Evolutionary conservation across 495 filamentous ascomycete species (phyloP).

Genomic region (Neohortaea acidophila): DNA sequence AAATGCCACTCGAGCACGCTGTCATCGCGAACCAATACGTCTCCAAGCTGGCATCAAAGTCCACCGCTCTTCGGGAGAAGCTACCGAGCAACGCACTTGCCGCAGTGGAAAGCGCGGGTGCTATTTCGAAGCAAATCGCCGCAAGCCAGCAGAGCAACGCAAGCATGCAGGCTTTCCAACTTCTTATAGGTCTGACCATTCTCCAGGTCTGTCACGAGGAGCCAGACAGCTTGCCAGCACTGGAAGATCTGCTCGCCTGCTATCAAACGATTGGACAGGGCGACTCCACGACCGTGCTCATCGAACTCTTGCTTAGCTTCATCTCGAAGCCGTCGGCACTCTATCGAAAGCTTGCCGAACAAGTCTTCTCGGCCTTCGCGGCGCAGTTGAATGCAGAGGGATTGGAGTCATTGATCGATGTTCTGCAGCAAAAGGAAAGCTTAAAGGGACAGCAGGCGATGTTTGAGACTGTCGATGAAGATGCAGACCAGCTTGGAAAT

Average conservation of each 20-base stretch:
- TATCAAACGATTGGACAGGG: constrained; percentile 46
- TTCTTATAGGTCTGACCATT: constrained; percentile 74
- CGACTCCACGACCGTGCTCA: constrained; percentile 55
- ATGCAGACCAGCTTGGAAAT: too few species aligned
- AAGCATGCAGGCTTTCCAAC: constrained; percentile 60
- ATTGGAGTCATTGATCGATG: constrained; percentile 50
- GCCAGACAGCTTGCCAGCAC: constrained; percentile 59
- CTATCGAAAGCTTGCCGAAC: constrained; percentile 70
- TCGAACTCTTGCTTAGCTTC: constrained; percentile 79
- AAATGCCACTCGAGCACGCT: constrained; percentile 2
- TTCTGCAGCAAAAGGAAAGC: constrained; percentile 61
- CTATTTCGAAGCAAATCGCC: too few species aligned
- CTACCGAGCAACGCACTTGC: too few species aligned
- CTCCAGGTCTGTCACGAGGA: constrained; percentile 83
- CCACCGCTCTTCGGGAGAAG: too few species aligned
- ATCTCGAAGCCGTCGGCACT: constrained; percentile 72
- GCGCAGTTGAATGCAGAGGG: constrained; percentile 52
- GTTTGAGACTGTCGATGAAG: constrained; percentile 63
- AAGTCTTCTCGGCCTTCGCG: constrained; percentile 72
- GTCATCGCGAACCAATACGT: too few species aligned
- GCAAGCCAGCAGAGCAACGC: too few species aligned
- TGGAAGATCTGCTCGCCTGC: constrained; percentile 58
- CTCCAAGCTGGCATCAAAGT: too few species aligned
- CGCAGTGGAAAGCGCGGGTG: too few species aligned
- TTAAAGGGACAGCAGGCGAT: constrained; percentile 68